Conservation (phyloP, 495 filamentous ascomycete genomes). For the Hypoxylon subgilvum region DNA sequence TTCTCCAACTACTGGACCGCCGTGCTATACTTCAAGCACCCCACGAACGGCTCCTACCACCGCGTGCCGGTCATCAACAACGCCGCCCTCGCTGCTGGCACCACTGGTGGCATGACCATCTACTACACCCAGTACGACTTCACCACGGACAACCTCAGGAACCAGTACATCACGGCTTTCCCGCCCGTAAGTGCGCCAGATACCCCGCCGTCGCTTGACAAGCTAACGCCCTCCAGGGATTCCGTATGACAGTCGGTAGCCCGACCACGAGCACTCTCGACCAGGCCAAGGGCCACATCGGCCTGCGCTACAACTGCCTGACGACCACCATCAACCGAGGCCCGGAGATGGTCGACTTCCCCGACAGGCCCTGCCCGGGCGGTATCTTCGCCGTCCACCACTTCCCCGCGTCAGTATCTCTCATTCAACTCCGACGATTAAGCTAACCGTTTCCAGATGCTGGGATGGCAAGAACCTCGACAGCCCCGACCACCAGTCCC, state of each 20-base stretch:
- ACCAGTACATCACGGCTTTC: constrained; percentile 53
- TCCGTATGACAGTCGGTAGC: constrained; percentile 61
- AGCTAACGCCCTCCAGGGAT: constrained; percentile 47
- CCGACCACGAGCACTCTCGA: constrained; percentile 44
- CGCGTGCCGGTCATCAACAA: constrained; percentile 51
- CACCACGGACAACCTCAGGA: constrained; percentile 48
- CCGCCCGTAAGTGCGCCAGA: constrained; percentile 45
- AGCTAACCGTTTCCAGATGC: constrained; percentile 44
- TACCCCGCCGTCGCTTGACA: not conserved
- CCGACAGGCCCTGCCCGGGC: constrained; percentile 49
- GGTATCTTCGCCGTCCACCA: constrained; percentile 61
- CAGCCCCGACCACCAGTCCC: constrained; percentile 61
- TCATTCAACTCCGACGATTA: constrained; percentile 1
- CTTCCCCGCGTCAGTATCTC: constrained; percentile 55
- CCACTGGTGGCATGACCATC: constrained; percentile 55
- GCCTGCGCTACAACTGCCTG: constrained; percentile 58
- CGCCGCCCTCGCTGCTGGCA: constrained; percentile 50
- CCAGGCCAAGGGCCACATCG: constrained; percentile 43
- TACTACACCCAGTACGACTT: constrained; percentile 58
- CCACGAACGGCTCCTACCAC: constrained; percentile 55
- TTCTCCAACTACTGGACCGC: constrained; percentile 58
- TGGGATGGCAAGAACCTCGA: constrained; percentile 68
- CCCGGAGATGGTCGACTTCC: constrained; percentile 56
- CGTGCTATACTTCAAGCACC: constrained; percentile 57
- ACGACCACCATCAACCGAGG: constrained; percentile 48